Base-by-base conservation (phyloP, 164 flowering plant species). In the Sedum album region DNA sequence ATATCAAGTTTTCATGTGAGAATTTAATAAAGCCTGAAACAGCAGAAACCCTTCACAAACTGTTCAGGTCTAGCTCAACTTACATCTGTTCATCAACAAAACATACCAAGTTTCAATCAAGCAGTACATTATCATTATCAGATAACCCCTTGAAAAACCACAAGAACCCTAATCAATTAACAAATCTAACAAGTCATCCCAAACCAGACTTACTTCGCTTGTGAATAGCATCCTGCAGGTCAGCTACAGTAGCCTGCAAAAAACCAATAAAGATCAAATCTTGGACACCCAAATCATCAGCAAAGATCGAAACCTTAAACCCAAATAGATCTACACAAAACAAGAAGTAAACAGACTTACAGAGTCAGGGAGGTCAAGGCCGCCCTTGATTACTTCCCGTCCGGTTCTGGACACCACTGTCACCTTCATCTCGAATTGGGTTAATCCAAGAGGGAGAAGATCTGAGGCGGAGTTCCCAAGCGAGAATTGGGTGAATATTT, bases 361-460 rank as follows among this genome's bases (percentile, higher is more conserved):
- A 36, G 87, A 82, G 69, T 84, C 90, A 66, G 53, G 69, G 75
- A 94, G 91, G 72, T 91, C 86, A 67, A 88, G 69, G 55, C 95
- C 95, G 38, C 96, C 95, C 80, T 88, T 88, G 70, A 90, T 63
- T 61, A 91, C 75, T 48, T 94, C 95, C 76, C 86, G 79, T 7
- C 97, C 97, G 66, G 92, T 91, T 25, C 97, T 82, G 0, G 95
- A 85, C 67, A 84, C 83, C 14, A 94, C 85, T 42, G 73, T 67
- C 25, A 94, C 93, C 91, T 86, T 91, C 98, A 94, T 41, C 46
- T 41, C 10, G 46, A 36, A 36, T 36, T 36, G 39, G 66, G 77
- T 73, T 31, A 42, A 62, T 14, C 28, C 67, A 68, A 1, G 23
- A 30, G 0, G 6, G 31, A 41, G 46, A 41, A 41, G 10, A 41